Conservation (phyloP, 345 rosid species). For the Pelargonium nanum region DNA sequence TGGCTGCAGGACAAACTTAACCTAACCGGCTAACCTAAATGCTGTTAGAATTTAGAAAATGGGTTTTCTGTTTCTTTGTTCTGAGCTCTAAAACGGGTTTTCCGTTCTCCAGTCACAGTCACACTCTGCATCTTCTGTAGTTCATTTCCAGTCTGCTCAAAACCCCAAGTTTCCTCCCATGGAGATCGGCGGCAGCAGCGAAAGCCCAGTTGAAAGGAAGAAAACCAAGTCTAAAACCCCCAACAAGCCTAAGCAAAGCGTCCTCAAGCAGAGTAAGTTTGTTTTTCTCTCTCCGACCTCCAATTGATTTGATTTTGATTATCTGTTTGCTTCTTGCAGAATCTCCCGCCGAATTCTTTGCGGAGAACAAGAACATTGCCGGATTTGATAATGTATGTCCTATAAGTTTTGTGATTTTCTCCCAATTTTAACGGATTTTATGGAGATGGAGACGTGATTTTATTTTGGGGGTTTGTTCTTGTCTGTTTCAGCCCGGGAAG, state of each 20-base stretch:
- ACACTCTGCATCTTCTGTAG: background rate
- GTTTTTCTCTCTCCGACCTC: background rate
- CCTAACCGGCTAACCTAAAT: background rate
- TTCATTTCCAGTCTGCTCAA: background rate
- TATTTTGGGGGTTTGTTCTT: background rate
- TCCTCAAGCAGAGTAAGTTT: slow-evolving; percentile 71
- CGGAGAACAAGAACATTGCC: slow-evolving; percentile 96
- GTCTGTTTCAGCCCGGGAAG: slow-evolving; percentile 74
- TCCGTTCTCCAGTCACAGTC: background rate
- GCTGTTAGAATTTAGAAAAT: background rate
- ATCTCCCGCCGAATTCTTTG: slow-evolving; percentile 97
- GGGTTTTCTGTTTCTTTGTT: too few species aligned
- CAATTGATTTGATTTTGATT: background rate
- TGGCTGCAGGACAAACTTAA: background rate
- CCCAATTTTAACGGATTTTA: background rate
- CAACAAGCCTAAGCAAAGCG: slow-evolving; percentile 51
- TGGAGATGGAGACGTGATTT: background rate
- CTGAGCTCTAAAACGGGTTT: too few species aligned
- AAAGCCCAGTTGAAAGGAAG: slow-evolving; percentile 36
- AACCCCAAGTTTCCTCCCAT: slow-evolving; percentile 9
- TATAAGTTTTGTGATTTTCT: background rate
- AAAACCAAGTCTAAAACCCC: slow-evolving; percentile 54
- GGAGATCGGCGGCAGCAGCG: slow-evolving; percentile 37
- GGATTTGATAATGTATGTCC: slow-evolving; percentile 87
- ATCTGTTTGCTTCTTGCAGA: slow-evolving; percentile 35